A percentile compares a stretch with the other conserved stretches of the same genome.
Conservation (phyloP, 352 stramenopile genomes). For the Elongisporangium anandrum region DNA sequence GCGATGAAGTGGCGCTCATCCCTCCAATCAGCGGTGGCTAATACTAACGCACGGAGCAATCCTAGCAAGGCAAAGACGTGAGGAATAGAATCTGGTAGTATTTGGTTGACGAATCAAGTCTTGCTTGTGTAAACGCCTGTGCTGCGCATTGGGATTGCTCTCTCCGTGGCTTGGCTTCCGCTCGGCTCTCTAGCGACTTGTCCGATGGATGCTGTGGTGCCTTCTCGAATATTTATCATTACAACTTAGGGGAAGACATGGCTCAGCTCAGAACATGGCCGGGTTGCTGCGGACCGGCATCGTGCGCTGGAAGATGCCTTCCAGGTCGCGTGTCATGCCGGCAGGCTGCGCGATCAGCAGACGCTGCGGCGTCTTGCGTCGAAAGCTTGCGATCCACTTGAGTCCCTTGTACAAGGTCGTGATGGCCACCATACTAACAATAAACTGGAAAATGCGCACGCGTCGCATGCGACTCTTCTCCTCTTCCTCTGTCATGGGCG, state of each 20-base stretch:
- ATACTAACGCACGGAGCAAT: not conserved
- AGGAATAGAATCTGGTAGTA: not conserved
- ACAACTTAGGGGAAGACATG: not conserved
- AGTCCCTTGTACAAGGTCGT: slow-evolving; percentile 53
- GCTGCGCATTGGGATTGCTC: no score
- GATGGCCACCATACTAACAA: slow-evolving; percentile 56
- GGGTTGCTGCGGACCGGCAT: slow-evolving; percentile 12
- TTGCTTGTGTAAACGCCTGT: no score
- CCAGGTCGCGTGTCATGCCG: slow-evolving; percentile 36
- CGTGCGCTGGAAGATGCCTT: slow-evolving; percentile 70
- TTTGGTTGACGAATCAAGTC: no score
- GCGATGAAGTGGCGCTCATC: slow-evolving; percentile 81
- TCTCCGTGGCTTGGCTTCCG: no score
- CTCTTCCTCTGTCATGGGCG: slow-evolving; percentile 60
- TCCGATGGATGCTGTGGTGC: not conserved
- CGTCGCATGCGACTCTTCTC: slow-evolving; percentile 60
- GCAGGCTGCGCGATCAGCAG: slow-evolving; percentile 26
- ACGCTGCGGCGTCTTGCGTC: slow-evolving; percentile 20
- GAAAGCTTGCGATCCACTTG: slow-evolving; percentile 49
- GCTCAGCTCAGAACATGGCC: not conserved
- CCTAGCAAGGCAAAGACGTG: not conserved
- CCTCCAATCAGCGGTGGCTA: slow-evolving; percentile 73
- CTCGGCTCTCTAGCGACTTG: no score
- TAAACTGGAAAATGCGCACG: slow-evolving; percentile 79
- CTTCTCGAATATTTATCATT: not conserved